Evolutionary conservation across 23 red algal species (phyloP).

Genomic region (Cyanidioschyzon merolae): DNA sequence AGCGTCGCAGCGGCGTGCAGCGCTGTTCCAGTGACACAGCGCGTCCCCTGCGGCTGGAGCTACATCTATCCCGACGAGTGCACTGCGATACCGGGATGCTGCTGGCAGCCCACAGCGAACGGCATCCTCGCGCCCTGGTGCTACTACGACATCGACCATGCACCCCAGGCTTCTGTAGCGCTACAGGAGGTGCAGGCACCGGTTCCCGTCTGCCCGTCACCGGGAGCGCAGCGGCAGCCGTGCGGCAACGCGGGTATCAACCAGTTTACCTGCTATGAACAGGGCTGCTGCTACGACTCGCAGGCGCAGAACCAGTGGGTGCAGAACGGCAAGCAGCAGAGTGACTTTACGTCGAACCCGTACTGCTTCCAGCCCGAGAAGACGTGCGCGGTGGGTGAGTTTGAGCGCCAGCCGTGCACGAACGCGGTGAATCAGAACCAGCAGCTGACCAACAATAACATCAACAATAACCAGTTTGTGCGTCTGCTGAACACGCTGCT

Average conservation of each 20-base stretch:
- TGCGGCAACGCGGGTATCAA: conserved; percentile 11
- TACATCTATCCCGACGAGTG: conserved; percentile 20
- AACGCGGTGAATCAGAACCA: background rate
- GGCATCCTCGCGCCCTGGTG: conserved; percentile 10
- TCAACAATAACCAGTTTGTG: background rate
- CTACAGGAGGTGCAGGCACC: conserved; percentile 14
- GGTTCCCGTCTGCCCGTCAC: background rate
- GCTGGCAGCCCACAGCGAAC: conserved; percentile 15
- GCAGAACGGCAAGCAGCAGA: background rate
- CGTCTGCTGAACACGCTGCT: background rate
- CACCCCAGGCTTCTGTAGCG: background rate
- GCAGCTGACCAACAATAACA: background rate
- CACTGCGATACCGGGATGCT: conserved; percentile 11
- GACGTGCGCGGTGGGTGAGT: conserved; percentile 7
- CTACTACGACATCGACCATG: conserved; percentile 6
- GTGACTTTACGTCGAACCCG: background rate
- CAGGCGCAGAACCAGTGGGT: conserved; percentile 19
- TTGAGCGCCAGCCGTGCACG: conserved; percentile 11
- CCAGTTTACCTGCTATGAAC: conserved; percentile 5
- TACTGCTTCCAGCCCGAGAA: conserved; percentile 20
- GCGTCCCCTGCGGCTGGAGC: conserved; percentile 13
- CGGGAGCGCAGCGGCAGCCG: background rate
- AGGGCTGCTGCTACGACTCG: conserved; percentile 17
- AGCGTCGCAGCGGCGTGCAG: background rate
- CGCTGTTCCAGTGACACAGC: background rate